phyloP scores from a whole-genome alignment of 2,329 filamentous ascomycete genomes.

The Dryadomyces quercus-mongolicae region DNA sequence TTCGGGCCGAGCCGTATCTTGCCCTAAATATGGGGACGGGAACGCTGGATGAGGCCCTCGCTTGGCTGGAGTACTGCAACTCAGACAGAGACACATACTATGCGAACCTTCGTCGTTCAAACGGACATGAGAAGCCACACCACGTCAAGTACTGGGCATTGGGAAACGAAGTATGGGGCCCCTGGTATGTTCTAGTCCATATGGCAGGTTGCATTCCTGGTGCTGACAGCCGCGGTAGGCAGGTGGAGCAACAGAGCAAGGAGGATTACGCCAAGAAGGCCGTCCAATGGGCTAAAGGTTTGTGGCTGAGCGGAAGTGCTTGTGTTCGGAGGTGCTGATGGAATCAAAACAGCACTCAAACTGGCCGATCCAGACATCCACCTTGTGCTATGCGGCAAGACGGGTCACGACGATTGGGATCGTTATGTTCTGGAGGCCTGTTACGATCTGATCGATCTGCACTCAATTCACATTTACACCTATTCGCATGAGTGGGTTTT shows the following conservation, averaged over 20 bases:
- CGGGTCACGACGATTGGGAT: conserved; percentile 59
- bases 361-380: conserved; percentile 55
- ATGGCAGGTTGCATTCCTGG: neutral
- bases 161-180: conserved; percentile 61
- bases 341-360: conserved; percentile 35
- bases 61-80: conserved; percentile 83
- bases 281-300: conserved; percentile 53
- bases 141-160: conserved; percentile 78
- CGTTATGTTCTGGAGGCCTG: conserved; percentile 60
- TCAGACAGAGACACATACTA: conserved; percentile 66
- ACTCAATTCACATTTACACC: conserved; percentile 71
- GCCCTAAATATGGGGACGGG: conserved; percentile 75
- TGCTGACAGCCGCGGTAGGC: conserved; percentile 21
- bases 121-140: conserved; percentile 67
- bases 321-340: neutral
- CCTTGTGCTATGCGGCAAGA: conserved; percentile 65
- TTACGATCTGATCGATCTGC: conserved; percentile 57
- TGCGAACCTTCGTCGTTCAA: conserved; percentile 64
- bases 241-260: conserved; percentile 56
- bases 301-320: too few species aligned
- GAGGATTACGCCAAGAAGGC: conserved; percentile 58
- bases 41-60: conserved; percentile 43
- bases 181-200: conserved; percentile 14
- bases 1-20: conserved; percentile 67
- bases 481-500: conserved; percentile 24